Evolutionary conservation across 2,329 filamentous ascomycete species (phyloP), one percentile per base, ranked within the genome.

Genomic region (Paramyrothecium roridum): DNA sequence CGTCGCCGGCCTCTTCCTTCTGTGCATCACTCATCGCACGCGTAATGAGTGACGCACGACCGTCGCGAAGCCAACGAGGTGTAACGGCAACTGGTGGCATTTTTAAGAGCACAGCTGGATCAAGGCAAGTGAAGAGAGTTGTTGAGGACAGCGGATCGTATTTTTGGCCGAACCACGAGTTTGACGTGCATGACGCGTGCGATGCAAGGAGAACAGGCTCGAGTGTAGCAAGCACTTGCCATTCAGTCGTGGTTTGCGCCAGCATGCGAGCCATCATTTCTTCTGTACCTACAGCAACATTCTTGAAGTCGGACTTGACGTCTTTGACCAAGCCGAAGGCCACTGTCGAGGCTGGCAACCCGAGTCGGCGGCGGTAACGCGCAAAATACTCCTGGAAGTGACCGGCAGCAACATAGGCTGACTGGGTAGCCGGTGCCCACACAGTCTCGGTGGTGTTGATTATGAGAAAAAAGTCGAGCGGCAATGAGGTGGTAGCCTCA

Each of bases 331-430:
- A 47, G 10, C 67, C 60, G 19, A 64, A 61, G 0, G 61, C 56
- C 1, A 61, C 56, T 1, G 63, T 62, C 3, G 64, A 58, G 1
- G 65, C 66, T 1, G 62, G 60, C 11, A 68, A 56, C 8, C 63
- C 62, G 3, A 61, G 48, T 2, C 40, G 48, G 2, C 57, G 61
- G 4, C 66, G 65, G 22, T 64, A 62, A 8, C 65, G 60, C 1
- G 62, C 63, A 47, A 70, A 67, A 3, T 56, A 53, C 13, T 68
- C 67, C 33, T 64, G 60, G 60, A 66, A 72, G 30, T 55, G 63
- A 57, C 67, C 67, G 21, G 58, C 67, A 0, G 63, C 63, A 3
- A 62, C 61, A 48, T 69, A 70, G 11, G 59, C 59, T 7, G 52
- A 49, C 48, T 69, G 67, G 0, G 60, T 65, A 3, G 52, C 10